Base-by-base conservation (phyloP, 352 stramenopile species). In the Phytophthora chlamydospora region DNA sequence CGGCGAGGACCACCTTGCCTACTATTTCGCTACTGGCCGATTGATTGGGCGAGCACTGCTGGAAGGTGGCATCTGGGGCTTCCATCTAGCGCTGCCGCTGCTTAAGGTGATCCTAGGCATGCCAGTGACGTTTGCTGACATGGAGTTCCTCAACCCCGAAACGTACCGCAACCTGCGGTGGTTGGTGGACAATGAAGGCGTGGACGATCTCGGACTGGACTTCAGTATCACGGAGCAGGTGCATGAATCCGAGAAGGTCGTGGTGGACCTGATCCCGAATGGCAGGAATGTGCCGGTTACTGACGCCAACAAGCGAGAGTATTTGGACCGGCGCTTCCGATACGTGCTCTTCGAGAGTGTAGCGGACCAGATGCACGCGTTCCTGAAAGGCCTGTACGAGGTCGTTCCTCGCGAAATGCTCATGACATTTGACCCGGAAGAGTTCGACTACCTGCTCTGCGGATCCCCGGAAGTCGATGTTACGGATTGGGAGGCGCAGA, bases 91-190 rank as follows among this genome's bases (percentile, higher is more conserved):
- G 6, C 75, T 95, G 10, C 92, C 97, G 42, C 73, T 99, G 51
- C 97, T 99, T 70, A 99, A 99, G 76, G 89, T 99, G 57, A 90
- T 99, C n/a, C 76, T 99, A 7, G 96, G 91, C 40, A 95, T 95
- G 57, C 97, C 97, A 2, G 82, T 99, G 14, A 93, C 83, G 2
- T 96, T 99, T 48, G 78, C 82, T 17, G 97, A 99, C 66, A 80
- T 98, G 35, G 88, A 98, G 71, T 79, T 75, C 40, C 70, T 85
- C 12, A 78, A 91, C 49, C 73, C 78, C 4, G 75, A 79, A 17
- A 58, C 71, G 5, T 85, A 87, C 57, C 73, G 74, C 59, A 89
- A 61, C 46, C 41, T 90, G 50, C 40, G 48, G n/a, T 88, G 76
- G 71, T 46, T 91, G 19, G 66, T 86, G 43, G 69, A 85, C 24